Base-by-base conservation (phyloP, 106 monocot species). In the Allium cepa region DNA sequence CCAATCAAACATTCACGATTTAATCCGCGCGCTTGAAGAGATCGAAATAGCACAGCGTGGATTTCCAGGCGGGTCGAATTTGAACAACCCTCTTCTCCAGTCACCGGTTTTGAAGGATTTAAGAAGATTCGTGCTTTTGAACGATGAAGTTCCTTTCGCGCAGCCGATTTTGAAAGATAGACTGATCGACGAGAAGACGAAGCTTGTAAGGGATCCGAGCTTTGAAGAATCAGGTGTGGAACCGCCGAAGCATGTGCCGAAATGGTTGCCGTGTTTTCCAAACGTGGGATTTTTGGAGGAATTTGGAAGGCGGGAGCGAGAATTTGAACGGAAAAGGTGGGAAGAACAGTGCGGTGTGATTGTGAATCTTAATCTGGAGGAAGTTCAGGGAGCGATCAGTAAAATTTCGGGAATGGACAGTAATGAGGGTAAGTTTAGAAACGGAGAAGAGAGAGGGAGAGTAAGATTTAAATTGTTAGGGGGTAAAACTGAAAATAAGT, bases 221-320 rank as follows among this genome's bases (percentile, higher is more conserved):
- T 82, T 83, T 48, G 59, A 59, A 49, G 69, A 67, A 60, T 55
- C 46, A 16, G 71, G 76, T 68, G 47, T n/a, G 27, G 75, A 74
- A 2, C 88, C 79, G 36, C 50, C 64, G 17, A 22, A 66, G 64
- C 80, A 83, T 75, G 80, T 90, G 66, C 90, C 90, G 56, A 69
- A 64, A 56, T 90, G 90, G 90, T 22, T 90, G 76, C 90, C 90
- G 64, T 47, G 74, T 67, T 83, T 85, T 56, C 83, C 90, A 2
- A 73, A 68, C 7, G n/a, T 27, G 15, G 73, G 68, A 72, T 26
- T 47, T 60, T 9, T 0, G 27, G 47, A 22, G 26, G 16, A 11
- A 51, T 28, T 12, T 63, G 22, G 7, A 28, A 74, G 3, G 16
- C 9, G 10, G 27, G 49, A 26, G 50, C 12, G 46, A 49, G 46